These are phyloP conservation scores for Asclepias syriaca DNA, from an alignment of 257 asterid genomes.

Conservation along the genomic window DNA sequence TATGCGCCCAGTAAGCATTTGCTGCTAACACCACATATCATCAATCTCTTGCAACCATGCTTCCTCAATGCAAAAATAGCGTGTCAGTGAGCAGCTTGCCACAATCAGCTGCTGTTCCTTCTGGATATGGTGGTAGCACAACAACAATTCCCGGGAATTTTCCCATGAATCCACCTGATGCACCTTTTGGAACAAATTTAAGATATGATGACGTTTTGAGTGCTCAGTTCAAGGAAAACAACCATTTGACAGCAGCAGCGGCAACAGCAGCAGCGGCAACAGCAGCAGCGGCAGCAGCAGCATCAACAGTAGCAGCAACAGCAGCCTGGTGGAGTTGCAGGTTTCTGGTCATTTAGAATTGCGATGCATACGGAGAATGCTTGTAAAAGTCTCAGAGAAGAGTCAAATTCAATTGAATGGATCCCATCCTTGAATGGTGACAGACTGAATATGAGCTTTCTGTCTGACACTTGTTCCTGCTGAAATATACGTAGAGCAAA, in stretches of 20 bases:
- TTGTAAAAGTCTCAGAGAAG: constrained; percentile 51
- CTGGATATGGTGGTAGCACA: constrained; percentile 62
- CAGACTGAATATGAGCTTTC: constrained; percentile 34
- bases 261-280: constrained; percentile 33
- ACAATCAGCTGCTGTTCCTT: constrained; percentile 65
- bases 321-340: too few relatives aligned
- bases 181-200: constrained; percentile 48
- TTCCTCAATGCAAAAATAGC: constrained; percentile 60
- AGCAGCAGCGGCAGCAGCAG: too few relatives aligned
- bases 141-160: constrained; percentile 59
- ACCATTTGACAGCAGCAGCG: constrained; percentile 55
- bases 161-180: constrained; percentile 53
- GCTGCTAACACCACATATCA: constrained; percentile 58
- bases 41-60: constrained; percentile 54
- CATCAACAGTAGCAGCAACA: too few relatives aligned
- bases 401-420: constrained; percentile 53
- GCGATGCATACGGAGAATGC: constrained; percentile 66
- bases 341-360: constrained; percentile 33
- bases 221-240: constrained; percentile 71
- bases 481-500: not conserved
- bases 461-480: constrained; percentile 44
- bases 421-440: constrained; percentile 58
- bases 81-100: constrained; percentile 60
- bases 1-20: constrained; percentile 63
- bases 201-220: constrained; percentile 61